phyloP scores from a whole-genome alignment of 495 filamentous ascomycete genomes.

The Annulohypoxylon maeteangense region DNA sequence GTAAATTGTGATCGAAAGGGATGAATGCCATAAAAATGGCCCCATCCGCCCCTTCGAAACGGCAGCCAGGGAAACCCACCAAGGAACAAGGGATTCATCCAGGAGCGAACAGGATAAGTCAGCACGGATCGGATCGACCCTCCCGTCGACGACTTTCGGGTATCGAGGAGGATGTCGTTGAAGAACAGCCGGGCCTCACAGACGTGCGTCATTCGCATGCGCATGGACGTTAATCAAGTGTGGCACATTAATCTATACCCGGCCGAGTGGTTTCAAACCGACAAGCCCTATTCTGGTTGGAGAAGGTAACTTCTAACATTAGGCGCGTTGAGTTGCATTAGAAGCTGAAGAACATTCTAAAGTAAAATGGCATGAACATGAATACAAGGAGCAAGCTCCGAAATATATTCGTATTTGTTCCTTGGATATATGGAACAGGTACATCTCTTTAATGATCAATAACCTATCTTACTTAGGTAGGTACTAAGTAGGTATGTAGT shows the following conservation, averaged over 20 bases:
- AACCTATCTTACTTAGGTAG: background rate
- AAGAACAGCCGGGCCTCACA: constrained; percentile 36
- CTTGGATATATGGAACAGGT: background rate
- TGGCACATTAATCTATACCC: constrained; percentile 42
- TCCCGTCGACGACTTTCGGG: constrained; percentile 20
- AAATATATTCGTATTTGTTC: background rate
- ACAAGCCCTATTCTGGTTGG: constrained; percentile 34
- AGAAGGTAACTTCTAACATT: constrained; percentile 42
- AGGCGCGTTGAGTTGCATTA: constrained; percentile 38
- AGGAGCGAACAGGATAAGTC: constrained; percentile 17
- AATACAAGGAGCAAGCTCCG: background rate
- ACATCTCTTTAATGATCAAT: background rate
- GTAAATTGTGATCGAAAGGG: constrained; percentile 22
- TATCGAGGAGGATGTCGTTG: constrained; percentile 23
- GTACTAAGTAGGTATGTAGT: too few relatives aligned
- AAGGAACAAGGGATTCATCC: background rate
- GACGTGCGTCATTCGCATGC: constrained; percentile 40
- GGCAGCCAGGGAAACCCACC: background rate
- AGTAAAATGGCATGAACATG: constrained; percentile 6
- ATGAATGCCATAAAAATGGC: constrained; percentile 14
- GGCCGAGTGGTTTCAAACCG: constrained; percentile 41
- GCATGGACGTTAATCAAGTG: constrained; percentile 31
- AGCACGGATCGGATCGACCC: constrained; percentile 28
- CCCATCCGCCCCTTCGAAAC: constrained; percentile 13
- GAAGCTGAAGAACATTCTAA: constrained; percentile 37